Base-by-base conservation (phyloP, 1,139 yeast species). In the Hemisphaericaspora subhashii region DNA sequence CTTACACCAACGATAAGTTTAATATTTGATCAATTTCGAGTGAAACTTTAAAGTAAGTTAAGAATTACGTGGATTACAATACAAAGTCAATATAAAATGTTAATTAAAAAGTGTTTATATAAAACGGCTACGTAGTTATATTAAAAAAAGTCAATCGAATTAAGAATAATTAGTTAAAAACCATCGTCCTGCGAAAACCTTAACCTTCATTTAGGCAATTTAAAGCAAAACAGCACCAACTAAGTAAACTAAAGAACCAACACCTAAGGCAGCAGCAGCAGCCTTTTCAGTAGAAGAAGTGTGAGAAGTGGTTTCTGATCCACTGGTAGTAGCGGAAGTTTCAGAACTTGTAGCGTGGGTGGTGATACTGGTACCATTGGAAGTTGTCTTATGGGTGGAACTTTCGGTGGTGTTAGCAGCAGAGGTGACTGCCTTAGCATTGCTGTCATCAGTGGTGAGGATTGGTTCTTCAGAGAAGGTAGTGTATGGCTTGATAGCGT, bases 191-290 rank as follows among this genome's bases (percentile, higher is more conserved):
- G 32, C 32, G 32, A 29, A 17, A 29, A 17, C 23, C 18, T 17
- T 28, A 28, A 27, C 31, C 13, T 12, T 11, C 20, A 27, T 18
- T 4, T 3, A 13, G n/a, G n/a, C n/a, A 18, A 17, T 16, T 35
- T 35, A 35, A 18, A 35, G 18, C 18, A 35, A 21, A 17, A 28
- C 37, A 17, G 31, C 37, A 22, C 27, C 37, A 35, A 28, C 33
- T 6, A 35, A 16, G 26, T 28, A 35, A 12, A 12, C 29, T 18
- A 35, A 35, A 33, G 36, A 33, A 28, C 37, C 37, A 9, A 35
- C 27, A 17, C 37, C 37, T 14, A 28, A 18, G 21, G 33, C 33
- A 23, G 37, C 37, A 11, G 37, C 37, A 17, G 32, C 32, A 29
- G 16, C 37, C 13, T 35, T 35, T 12, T 20, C 8, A 24, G 33